Evolutionary conservation across 2,329 filamentous ascomycete genomes (phyloP), one percentile per base, ranked within the genome.

Genomic region (Zymoseptoria ardabiliae): DNA sequence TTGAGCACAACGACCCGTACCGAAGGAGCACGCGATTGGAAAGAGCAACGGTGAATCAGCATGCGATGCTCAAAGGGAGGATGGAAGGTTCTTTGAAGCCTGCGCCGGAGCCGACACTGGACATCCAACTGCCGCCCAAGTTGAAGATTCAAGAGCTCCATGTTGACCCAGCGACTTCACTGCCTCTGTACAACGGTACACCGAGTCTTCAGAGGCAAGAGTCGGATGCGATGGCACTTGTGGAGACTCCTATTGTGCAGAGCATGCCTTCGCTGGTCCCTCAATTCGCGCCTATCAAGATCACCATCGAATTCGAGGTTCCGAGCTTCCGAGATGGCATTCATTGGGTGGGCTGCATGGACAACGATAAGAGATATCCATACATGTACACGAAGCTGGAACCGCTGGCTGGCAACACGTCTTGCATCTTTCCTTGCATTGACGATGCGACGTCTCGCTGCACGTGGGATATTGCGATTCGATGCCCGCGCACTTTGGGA

Each of bases 331-430:
- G 90, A 52, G 94, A 99, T 72, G 93, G 91, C 21, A 74, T 97
- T 59, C 92, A 97, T 61, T 99, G 97, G 74, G 90, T 95, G 17
- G 92, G 94, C 3, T 83, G 94, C 45, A 86, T 91, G 51, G 85
- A 87, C 58, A 84, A 86, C 55, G 93, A 97, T 71, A 80, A 81
- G 58, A 84, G 92, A 62, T 99, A 92, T 72, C 91, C 94, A 0
- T 93, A 99, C 76, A 86, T 90, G 54, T 99, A 96, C 73, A 96
- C 93, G 0, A 87, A 87, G 49, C 91, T 93, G 69, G 89, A 87
- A 2, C 78, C 88, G 50, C 87, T 89, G 62, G 85, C 91, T 0
- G 91, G 92, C 28, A 87, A 85, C 19, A 87, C 91, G 0, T 93
- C 87, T 53, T 92, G 88, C 66, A 85, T 97, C 23, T 99, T 99